Percentiles rank a stretch among this genome's conserved stretches.
These are phyloP conservation scores for Noccaea bulbosa DNA, from an alignment of 345 rosid species.

Conservation along the genomic window DNA sequence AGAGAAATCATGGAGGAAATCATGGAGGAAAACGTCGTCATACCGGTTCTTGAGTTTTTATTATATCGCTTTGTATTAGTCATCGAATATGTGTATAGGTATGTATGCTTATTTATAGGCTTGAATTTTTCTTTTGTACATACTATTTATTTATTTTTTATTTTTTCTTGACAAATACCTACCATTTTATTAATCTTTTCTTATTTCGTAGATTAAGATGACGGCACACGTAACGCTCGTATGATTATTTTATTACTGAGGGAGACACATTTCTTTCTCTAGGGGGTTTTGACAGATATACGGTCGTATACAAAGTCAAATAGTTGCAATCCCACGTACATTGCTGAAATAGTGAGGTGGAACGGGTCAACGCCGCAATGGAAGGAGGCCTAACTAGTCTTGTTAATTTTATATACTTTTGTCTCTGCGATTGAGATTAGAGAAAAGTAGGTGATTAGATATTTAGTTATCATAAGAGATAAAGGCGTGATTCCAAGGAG, in stretches of 20 bases:
- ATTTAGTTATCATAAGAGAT: neutral
- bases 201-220: neutral
- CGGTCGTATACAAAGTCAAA: neutral
- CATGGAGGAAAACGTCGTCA: slow-evolving; percentile 17
- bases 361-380: neutral
- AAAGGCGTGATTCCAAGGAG: neutral
- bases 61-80: slow-evolving; percentile 5
- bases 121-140: no score
- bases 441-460: neutral
- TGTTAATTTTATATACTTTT: no score
- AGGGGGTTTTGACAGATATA: slow-evolving; percentile 3
- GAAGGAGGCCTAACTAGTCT: neutral
- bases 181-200: neutral
- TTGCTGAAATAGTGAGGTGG: neutral
- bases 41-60: neutral
- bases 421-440: no score
- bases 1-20: slow-evolving; percentile 2
- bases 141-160: neutral
- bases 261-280: neutral
- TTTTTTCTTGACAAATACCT: neutral
- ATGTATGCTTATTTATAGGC: no score
- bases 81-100: neutral
- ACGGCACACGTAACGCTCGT: neutral
- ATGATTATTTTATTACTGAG: neutral
- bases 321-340: neutral